Conservation (phyloP, 441 rosid genomes). For the Erodium trifolium region DNA sequence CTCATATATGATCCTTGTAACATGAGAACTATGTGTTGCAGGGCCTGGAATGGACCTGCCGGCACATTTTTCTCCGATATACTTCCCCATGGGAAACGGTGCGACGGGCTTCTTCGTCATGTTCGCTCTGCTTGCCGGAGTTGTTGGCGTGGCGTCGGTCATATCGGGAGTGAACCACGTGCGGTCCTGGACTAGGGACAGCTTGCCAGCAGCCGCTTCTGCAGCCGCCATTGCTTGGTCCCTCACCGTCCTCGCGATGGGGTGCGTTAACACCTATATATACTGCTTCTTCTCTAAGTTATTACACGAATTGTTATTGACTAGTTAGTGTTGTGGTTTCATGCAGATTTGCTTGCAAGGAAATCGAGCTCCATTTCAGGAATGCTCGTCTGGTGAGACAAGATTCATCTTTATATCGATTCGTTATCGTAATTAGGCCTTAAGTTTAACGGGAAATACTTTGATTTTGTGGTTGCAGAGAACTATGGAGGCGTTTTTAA, state of each 20-base stretch:
- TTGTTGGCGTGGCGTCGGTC: slow-evolving; percentile 69
- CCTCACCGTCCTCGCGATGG: slow-evolving; percentile 78
- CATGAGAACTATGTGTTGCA: slow-evolving; percentile 22
- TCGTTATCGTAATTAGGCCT: too few species aligned
- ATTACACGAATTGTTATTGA: neutral
- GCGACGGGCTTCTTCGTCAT: slow-evolving; percentile 89
- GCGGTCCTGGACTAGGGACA: slow-evolving; percentile 43
- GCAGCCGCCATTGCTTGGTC: slow-evolving; percentile 77
- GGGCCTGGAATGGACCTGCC: slow-evolving; percentile 67
- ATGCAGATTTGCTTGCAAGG: slow-evolving; percentile 77
- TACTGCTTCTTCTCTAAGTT: neutral
- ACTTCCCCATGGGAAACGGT: slow-evolving; percentile 90
- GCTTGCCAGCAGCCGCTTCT: slow-evolving; percentile 70
- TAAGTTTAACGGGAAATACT: neutral
- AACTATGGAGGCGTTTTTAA: slow-evolving; percentile 95
- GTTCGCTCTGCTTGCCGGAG: slow-evolving; percentile 81
- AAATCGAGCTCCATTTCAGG: slow-evolving; percentile 56
- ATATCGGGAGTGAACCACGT: slow-evolving; percentile 56
- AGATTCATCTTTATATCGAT: too few species aligned
- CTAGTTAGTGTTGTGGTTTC: slow-evolving; percentile 1
- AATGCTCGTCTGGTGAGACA: slow-evolving; percentile 67
- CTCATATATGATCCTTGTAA: too few species aligned
- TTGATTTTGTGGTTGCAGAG: slow-evolving; percentile 42
- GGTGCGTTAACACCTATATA: slow-evolving; percentile 32
- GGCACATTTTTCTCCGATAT: slow-evolving; percentile 81